phyloP scores from a whole-genome alignment of 1,139 yeast species.

The Tardiomyces depauwii region DNA sequence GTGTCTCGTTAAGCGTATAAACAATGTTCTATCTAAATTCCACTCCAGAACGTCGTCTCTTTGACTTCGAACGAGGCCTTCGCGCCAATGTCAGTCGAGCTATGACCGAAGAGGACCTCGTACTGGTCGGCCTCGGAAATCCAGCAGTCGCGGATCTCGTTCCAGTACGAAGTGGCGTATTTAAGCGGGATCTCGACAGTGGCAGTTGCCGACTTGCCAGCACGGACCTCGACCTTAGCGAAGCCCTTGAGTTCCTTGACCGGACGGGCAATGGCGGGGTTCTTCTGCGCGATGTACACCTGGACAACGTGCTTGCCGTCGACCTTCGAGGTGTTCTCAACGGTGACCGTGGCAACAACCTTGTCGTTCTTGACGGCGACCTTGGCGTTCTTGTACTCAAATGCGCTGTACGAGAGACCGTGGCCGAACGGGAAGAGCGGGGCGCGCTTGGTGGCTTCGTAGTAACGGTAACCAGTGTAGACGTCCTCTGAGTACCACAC shows the following conservation, averaged over 20 bases:
- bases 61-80: slow-evolving; percentile 18
- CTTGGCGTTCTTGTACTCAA: slow-evolving; percentile 24
- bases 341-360: slow-evolving; percentile 29
- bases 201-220: slow-evolving; percentile 33
- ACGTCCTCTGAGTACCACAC: slow-evolving; percentile 47
- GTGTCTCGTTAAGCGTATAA: no score
- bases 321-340: slow-evolving; percentile 33
- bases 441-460: slow-evolving; percentile 37
- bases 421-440: slow-evolving; percentile 50
- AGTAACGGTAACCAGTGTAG: slow-evolving; percentile 49
- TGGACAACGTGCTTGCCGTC: slow-evolving; percentile 40
- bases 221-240: slow-evolving; percentile 34
- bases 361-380: slow-evolving; percentile 21
- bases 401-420: slow-evolving; percentile 48
- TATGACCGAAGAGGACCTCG: slow-evolving; percentile 36
- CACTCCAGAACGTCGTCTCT: slow-evolving; percentile 18
- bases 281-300: slow-evolving; percentile 32
- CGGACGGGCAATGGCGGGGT: slow-evolving; percentile 38
- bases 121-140: slow-evolving; percentile 39
- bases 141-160: slow-evolving; percentile 40
- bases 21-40: slow-evolving; percentile 10
- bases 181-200: slow-evolving; percentile 29
- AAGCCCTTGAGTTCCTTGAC: slow-evolving; percentile 47
- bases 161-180: slow-evolving; percentile 46
- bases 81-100: slow-evolving; percentile 22